phyloP scores from a whole-genome alignment of 345 rosid genomes.

The Citrus glauca region DNA sequence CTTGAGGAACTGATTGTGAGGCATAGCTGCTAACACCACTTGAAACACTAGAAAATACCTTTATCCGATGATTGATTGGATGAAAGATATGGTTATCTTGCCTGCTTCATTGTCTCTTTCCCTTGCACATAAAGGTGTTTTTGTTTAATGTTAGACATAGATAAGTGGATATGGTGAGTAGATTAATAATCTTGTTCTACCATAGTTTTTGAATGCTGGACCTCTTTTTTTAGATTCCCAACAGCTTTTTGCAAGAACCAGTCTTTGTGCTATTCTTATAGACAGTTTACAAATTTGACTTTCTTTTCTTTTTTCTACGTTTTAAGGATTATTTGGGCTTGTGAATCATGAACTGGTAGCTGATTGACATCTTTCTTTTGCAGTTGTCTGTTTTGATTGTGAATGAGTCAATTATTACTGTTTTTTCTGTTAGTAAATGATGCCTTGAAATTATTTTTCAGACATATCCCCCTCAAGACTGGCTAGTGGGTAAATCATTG shows the following conservation, averaged over 20 bases:
- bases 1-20: background rate
- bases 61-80: background rate
- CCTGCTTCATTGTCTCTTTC: background rate
- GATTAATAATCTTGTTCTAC: too few species aligned
- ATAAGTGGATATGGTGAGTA: too few species aligned
- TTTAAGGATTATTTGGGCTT: too few species aligned
- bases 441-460: constrained; percentile 28
- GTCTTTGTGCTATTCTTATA: too few species aligned
- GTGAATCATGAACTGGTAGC: too few species aligned
- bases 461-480: constrained; percentile 73
- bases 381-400: too few species aligned
- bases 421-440: background rate
- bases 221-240: too few species aligned
- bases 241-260: too few species aligned
- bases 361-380: too few species aligned
- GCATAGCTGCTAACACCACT: background rate
- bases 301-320: too few species aligned
- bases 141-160: background rate
- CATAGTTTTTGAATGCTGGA: too few species aligned
- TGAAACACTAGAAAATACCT: background rate
- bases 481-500: constrained; percentile 78
- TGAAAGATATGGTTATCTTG: background rate
- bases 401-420: background rate
- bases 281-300: too few species aligned
- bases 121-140: background rate